These are phyloP conservation scores for Tolypocladium ophioglossoides DNA, from an alignment of 2,329 filamentous ascomycete species.

Conservation along the genomic window DNA sequence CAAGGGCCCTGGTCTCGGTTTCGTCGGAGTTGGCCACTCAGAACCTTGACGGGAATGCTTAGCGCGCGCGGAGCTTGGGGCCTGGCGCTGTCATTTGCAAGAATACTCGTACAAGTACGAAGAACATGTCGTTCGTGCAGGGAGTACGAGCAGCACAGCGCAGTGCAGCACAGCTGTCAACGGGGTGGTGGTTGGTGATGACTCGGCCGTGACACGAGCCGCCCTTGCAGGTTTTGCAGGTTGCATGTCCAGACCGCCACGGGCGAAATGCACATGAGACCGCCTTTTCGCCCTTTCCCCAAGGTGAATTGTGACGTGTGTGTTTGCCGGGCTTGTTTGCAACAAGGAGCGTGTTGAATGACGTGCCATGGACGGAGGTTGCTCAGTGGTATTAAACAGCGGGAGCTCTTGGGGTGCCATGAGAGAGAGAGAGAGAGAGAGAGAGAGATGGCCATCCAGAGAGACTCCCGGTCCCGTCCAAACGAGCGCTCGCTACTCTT, in stretches of 20 bases:
- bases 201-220: background rate
- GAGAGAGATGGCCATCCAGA: slow-evolving; percentile 1
- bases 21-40: background rate
- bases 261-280: background rate
- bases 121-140: too few relatives aligned
- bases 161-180: background rate
- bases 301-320: background rate
- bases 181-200: background rate
- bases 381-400: background rate
- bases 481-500: slow-evolving; percentile 12
- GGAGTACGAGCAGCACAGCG: background rate
- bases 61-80: background rate
- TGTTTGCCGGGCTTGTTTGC: background rate
- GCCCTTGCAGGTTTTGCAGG: background rate
- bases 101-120: too few relatives aligned
- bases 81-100: too few relatives aligned
- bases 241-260: background rate
- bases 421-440: background rate
- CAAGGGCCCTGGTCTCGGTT: background rate
- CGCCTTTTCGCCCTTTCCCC: background rate
- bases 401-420: background rate
- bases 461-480: slow-evolving; percentile 7
- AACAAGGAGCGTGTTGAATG: background rate
- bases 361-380: background rate
- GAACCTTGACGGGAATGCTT: background rate